These are phyloP conservation scores for Phyllosticta citrichinensis DNA, from an alignment of 2,329 filamentous ascomycete species.

Conservation along the genomic window DNA sequence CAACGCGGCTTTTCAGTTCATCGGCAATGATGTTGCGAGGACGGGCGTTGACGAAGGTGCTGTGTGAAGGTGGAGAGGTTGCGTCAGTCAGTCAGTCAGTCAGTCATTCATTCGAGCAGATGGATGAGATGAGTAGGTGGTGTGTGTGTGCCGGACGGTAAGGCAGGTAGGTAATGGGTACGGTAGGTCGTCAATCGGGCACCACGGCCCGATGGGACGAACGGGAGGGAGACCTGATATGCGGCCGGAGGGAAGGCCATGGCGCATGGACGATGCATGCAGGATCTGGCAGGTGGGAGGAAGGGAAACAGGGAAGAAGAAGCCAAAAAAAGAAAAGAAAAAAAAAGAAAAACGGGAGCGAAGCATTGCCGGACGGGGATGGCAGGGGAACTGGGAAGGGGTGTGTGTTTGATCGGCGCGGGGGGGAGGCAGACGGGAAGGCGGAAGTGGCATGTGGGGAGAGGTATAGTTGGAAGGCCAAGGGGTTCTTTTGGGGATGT, in stretches of 20 bases:
- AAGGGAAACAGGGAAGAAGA: background rate
- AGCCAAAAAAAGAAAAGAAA: background rate
- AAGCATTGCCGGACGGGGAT: background rate
- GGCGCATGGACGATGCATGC: background rate
- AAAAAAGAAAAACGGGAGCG: background rate
- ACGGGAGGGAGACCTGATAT: background rate
- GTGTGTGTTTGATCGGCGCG: background rate
- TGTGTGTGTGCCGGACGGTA: no score
- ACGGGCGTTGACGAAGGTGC: conserved; percentile 80
- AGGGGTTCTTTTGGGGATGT: background rate
- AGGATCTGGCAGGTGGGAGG: background rate
- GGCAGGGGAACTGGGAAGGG: background rate
- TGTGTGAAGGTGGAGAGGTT: conserved; percentile 17
- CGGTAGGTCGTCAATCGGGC: background rate
- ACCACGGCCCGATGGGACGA: no score
- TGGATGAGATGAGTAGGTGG: no score
- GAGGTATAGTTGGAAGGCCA: no score
- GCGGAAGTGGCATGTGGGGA: background rate
- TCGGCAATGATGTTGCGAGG: conserved; percentile 64
- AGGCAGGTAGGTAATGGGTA: no score
- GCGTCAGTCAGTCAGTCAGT: background rate
- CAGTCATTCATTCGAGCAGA: no score
- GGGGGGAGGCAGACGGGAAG: background rate
- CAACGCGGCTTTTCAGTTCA: conserved; percentile 70
- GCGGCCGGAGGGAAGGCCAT: background rate